These are phyloP conservation scores for Adiantum capillusveneris DNA, from an alignment of 75 land plant species.

Conservation along the genomic window DNA sequence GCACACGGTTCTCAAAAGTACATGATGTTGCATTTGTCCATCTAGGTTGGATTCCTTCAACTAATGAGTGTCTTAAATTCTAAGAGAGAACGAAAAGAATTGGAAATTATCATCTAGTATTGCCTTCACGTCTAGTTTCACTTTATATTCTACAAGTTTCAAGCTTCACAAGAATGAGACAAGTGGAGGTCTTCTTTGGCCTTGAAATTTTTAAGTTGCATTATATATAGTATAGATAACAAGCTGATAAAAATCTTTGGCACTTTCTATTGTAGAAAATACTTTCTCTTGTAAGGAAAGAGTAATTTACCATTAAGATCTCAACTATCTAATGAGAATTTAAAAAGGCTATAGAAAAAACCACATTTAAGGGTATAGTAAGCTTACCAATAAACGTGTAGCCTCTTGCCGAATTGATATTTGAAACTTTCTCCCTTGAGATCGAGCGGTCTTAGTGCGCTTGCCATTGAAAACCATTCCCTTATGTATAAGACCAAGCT, in stretches of 20 bases:
- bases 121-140: too few species aligned
- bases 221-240: too few species aligned
- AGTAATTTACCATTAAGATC: neutral
- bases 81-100: too few species aligned
- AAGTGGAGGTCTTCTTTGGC: too few species aligned
- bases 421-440: conserved; percentile 59
- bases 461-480: conserved; percentile 55
- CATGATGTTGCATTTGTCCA: too few species aligned
- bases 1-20: too few species aligned
- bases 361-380: neutral
- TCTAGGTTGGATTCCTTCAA: too few species aligned
- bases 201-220: too few species aligned
- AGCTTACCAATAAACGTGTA: conserved; percentile 18
- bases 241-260: conserved; percentile 11
- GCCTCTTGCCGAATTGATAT: conserved; percentile 53
- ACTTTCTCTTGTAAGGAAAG: neutral
- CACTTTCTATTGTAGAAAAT: neutral
- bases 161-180: too few species aligned
- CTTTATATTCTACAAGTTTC: too few species aligned
- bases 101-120: too few species aligned
- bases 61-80: too few species aligned
- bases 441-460: conserved; percentile 49
- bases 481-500: conserved; percentile 51
- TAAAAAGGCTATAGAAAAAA: neutral
- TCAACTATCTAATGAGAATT: neutral